These are phyloP conservation scores for Sphagnurus paluster DNA, from an alignment of 1,284 basidiomycete genomes.

Conservation along the genomic window DNA sequence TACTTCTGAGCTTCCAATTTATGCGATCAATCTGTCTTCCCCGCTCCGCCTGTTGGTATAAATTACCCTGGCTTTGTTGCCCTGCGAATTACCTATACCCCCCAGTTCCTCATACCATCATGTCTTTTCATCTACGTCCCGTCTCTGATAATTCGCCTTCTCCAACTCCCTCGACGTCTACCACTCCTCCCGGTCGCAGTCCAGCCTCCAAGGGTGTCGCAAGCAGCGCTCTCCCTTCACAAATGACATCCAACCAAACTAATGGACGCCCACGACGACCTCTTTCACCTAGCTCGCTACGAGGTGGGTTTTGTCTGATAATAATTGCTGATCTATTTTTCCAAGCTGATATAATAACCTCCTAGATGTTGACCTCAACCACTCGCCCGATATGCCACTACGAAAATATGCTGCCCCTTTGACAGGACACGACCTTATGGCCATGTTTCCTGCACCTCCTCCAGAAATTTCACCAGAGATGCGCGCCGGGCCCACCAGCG, in stretches of 20 bases:
- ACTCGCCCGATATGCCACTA: conserved; percentile 42
- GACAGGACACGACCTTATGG: conserved; percentile 79
- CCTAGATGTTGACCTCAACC: conserved; percentile 58
- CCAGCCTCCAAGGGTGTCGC: conserved; percentile 30
- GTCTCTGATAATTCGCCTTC: conserved; percentile 37
- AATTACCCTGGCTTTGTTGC: conserved; percentile 20
- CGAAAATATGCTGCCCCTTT: conserved; percentile 70
- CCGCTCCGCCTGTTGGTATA: conserved; percentile 28
- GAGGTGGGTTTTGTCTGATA: too few species aligned
- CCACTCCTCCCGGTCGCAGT: conserved; percentile 32
- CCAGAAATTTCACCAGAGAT: conserved; percentile 53
- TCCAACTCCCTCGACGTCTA: conserved; percentile 36
- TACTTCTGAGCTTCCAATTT: conserved; percentile 17
- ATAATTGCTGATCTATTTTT: too few species aligned
- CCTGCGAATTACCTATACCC: conserved; percentile 18
- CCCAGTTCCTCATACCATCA: conserved; percentile 21
- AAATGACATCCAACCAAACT: conserved; percentile 22
- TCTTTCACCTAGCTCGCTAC: conserved; percentile 52
- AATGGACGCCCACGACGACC: conserved; percentile 34
- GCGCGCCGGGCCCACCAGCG: conserved; percentile 60
- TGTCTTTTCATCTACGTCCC: conserved; percentile 51
- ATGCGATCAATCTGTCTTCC: conserved; percentile 26
- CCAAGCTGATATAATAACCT: neutral
- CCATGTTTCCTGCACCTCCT: conserved; percentile 69
- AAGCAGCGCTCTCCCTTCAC: conserved; percentile 20